Evolutionary conservation across 345 rosid species (phyloP), one percentile per base, ranked within the genome.

Genomic region (Draba incana): DNA sequence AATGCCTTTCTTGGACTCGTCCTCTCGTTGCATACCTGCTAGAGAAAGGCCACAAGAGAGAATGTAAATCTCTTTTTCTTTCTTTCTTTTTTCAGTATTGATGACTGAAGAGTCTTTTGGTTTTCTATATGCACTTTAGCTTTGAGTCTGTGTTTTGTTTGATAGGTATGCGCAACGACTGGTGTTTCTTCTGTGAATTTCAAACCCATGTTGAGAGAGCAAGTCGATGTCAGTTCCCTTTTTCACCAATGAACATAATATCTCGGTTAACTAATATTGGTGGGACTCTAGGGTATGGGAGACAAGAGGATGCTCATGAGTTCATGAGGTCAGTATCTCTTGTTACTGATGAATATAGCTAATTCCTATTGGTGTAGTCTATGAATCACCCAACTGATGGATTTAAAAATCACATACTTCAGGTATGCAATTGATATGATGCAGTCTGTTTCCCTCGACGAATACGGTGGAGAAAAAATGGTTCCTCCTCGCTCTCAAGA

Each of bases 241-340:
- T 94, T 75, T 94, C 99, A 42, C 99, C 99, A 24, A 77, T 82
- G 57, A 87, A 77, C 70, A 91, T 91, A 28, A 82, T 91, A 15
- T 91, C 99, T 14, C 81, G 88, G 16, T 60, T 94, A 69, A 86
- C 92, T 31, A 91, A 86, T 66, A 87, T 94, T 53, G 97, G 97
- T 64, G 92, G 99, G 65, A 94, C 88, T 78, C 95, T 94, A 57
- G 97, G 96, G 57, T 86, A 84, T 79, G 99, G 99, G 77, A 87
- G 88, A 82, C 97, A 94, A 67, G 99, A 94, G 82, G 99, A 94
- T 87, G 97, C 99, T 63, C 99, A 94, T 69, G 99, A 94, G 71
- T 86, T 91, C 74, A 91, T 94, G 97, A 94, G 99, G 99, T 91
- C 30, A 62, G 54, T 62, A 54, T 50, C 43, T 8, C 10, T 37